Evolutionary conservation across 1,139 yeast species (phyloP).

Genomic region (Geotrichum macrosporum): DNA sequence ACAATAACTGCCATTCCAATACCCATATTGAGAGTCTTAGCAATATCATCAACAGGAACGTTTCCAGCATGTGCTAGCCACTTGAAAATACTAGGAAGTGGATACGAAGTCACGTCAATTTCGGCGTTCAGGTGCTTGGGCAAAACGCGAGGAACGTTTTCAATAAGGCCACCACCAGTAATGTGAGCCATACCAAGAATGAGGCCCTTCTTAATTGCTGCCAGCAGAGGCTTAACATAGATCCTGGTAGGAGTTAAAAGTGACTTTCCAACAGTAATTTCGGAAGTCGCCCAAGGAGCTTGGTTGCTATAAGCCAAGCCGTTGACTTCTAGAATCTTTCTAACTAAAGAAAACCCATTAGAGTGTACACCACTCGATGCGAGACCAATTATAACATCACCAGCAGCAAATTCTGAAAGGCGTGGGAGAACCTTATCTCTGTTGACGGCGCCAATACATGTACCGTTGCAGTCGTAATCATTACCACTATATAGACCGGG

Average conservation of each 20-base stretch:
- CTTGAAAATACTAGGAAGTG: slow-evolving; percentile 80
- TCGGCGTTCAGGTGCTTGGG: slow-evolving; percentile 76
- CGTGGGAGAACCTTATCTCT: slow-evolving; percentile 72
- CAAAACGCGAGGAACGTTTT: slow-evolving; percentile 91
- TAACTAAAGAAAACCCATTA: slow-evolving; percentile 93
- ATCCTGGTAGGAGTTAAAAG: slow-evolving; percentile 86
- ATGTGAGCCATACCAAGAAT: slow-evolving; percentile 91
- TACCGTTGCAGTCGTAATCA: slow-evolving; percentile 97
- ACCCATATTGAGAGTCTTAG: slow-evolving; percentile 93
- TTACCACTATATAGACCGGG: slow-evolving; percentile 97
- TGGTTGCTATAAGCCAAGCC: slow-evolving; percentile 61
- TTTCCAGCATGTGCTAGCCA: slow-evolving; percentile 93
- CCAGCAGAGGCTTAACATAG: slow-evolving; percentile 85
- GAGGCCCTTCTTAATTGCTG: slow-evolving; percentile 62
- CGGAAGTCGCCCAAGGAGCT: slow-evolving; percentile 82
- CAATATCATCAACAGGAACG: slow-evolving; percentile 77
- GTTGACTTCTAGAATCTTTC: slow-evolving; percentile 80
- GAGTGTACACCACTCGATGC: slow-evolving; percentile 93
- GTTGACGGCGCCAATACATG: slow-evolving; percentile 98
- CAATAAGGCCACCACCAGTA: slow-evolving; percentile 97
- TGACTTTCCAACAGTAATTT: slow-evolving; percentile 75
- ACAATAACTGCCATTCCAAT: slow-evolving; percentile 95
- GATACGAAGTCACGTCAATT: slow-evolving; percentile 76
- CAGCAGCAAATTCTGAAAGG: slow-evolving; percentile 59
- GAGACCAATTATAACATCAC: slow-evolving; percentile 81